Conservation (phyloP, 805 yeast species). For the Teunomyces pallodes region DNA sequence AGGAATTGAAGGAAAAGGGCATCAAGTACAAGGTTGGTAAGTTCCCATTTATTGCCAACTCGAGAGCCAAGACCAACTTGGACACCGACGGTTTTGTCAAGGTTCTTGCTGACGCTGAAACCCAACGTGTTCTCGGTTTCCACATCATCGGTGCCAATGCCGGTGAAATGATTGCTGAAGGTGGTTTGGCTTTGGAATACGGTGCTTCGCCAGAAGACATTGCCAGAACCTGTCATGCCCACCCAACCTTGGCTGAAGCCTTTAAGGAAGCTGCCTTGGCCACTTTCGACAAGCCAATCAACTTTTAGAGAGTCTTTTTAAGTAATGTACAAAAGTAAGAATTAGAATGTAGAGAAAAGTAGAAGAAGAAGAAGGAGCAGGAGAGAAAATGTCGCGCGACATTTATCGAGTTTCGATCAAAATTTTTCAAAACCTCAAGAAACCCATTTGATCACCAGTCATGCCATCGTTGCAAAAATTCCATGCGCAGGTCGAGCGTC, state of each 20-base stretch:
- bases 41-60: conserved; percentile 98
- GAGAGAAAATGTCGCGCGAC: conserved; percentile 4
- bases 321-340: neutral
- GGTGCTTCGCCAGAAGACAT: conserved; percentile 98
- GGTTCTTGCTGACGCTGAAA: conserved; percentile 92
- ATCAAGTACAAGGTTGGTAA: conserved; percentile 91
- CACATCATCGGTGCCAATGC: conserved; percentile 98
- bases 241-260: conserved; percentile 97
- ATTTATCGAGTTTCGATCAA: neutral
- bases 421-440: neutral
- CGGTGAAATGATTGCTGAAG: conserved; percentile 99
- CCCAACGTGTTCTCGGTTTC: conserved; percentile 93
- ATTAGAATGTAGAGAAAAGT: neutral
- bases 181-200: conserved; percentile 94
- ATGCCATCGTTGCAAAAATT: conserved; percentile 44
- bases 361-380: neutral
- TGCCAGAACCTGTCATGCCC: conserved; percentile 97
- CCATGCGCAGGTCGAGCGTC: conserved; percentile 43
- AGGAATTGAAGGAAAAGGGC: conserved; percentile 90
- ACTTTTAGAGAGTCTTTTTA: conserved; percentile 47
- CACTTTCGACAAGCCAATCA: conserved; percentile 87
- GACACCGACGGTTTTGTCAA: conserved; percentile 98
- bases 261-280: conserved; percentile 97
- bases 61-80: conserved; percentile 97
- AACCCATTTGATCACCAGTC: neutral